Evolutionary conservation across 768 basidiomycete species (phyloP).

Genomic region (Hypholoma fasciculare): DNA sequence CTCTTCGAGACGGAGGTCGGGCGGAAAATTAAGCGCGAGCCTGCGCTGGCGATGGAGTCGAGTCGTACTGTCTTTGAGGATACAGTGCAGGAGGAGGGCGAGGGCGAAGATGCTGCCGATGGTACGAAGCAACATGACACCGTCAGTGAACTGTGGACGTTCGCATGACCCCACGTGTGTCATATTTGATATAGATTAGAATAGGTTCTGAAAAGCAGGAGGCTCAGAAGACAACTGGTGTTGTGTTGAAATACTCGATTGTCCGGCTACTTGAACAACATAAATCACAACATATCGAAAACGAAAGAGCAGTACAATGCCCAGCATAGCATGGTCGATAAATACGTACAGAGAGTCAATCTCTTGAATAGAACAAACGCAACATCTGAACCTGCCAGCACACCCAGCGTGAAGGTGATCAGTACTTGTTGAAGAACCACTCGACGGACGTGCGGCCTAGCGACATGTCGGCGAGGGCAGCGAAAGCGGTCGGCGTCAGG

Average conservation of each 20-base stretch:
- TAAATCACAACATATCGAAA: not conserved
- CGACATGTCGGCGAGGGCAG: conserved; percentile 10
- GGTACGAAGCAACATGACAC: conserved; percentile 29
- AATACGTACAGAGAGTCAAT: not conserved
- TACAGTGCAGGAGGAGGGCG: not conserved
- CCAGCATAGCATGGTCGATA: not conserved
- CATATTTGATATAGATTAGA: too few relatives aligned
- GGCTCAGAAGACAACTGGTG: not conserved
- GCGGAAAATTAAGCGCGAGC: conserved; percentile 81
- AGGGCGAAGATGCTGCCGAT: not conserved
- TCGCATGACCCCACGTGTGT: conserved; percentile 19
- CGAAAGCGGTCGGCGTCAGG: conserved; percentile 12
- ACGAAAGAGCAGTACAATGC: conserved; percentile 1
- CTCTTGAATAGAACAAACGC: not conserved
- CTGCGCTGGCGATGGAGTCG: conserved; percentile 48
- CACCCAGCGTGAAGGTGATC: not conserved
- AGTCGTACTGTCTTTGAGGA: conserved; percentile 22
- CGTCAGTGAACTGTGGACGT: conserved; percentile 49
- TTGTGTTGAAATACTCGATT: too few relatives aligned
- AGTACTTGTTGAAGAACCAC: conserved; percentile 12
- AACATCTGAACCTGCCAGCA: not conserved
- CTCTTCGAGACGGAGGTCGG: conserved; percentile 84
- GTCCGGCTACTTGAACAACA: too few relatives aligned
- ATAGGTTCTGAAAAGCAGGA: not conserved
- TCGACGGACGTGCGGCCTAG: conserved; percentile 11